Conservation (phyloP, 139 green algal genomes). For the Chlamydomonas sp. region DNA sequence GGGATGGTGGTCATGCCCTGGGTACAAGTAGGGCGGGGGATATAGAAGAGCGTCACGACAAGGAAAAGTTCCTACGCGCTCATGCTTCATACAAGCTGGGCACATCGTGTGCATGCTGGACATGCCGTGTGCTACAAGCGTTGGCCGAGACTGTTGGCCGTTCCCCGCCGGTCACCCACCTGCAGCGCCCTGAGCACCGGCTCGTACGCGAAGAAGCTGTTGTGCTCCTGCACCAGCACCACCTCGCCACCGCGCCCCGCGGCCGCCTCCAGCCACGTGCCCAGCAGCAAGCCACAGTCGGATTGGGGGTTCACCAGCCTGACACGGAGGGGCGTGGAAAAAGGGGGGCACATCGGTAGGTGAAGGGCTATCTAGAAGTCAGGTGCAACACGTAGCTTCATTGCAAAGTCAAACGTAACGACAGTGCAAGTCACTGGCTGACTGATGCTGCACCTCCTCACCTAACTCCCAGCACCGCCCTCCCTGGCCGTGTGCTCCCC, state of each 20-base stretch:
- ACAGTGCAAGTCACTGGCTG: neutral
- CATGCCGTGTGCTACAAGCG: neutral
- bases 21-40: neutral
- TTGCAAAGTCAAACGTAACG: neutral
- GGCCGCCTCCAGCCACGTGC: conserved; percentile 4
- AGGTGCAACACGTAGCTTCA: too few species aligned
- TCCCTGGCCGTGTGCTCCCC: conserved; percentile 6
- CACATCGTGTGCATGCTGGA: too few species aligned
- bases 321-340: neutral
- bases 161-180: neutral
- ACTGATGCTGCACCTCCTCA: neutral
- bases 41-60: neutral
- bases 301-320: neutral
- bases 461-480: conserved; percentile 26
- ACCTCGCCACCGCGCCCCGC: conserved; percentile 1
- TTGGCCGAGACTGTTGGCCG: neutral
- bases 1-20: conserved; percentile 24
- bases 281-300: conserved; percentile 16
- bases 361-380: too few species aligned
- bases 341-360: too few species aligned
- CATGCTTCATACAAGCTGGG: too few species aligned
- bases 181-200: conserved; percentile 80
- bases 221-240: conserved; percentile 47
- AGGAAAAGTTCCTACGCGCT: neutral
- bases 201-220: conserved; percentile 82